Percentiles rank a stretch among this genome's conserved stretches.
phyloP scores from a whole-genome alignment of 768 basidiomycete species.

The Xerocomellus amylosporus region DNA sequence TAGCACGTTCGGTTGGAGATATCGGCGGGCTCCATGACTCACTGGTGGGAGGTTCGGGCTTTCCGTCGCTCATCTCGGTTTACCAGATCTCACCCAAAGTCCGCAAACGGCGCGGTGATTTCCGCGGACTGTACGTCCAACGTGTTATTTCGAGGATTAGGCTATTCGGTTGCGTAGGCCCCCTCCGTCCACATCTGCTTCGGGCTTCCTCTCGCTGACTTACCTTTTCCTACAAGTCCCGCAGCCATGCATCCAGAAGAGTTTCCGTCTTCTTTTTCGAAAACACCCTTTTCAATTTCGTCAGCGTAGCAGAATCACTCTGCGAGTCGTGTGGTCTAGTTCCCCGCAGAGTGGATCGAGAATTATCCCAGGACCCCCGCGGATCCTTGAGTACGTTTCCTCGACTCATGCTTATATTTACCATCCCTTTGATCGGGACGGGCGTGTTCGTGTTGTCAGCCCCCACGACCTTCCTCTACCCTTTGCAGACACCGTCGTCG shows the following conservation, averaged over 20 bases:
- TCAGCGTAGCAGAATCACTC: constrained; percentile 1
- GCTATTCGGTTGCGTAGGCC: constrained; percentile 23
- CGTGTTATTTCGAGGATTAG: constrained; percentile 24
- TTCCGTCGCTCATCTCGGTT: constrained; percentile 11
- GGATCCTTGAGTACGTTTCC: constrained; percentile 25
- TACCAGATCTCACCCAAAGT: constrained; percentile 24
- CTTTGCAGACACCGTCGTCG: constrained; percentile 9
- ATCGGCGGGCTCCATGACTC: not conserved
- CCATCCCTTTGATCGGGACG: constrained; percentile 19
- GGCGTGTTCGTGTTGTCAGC: constrained; percentile 2
- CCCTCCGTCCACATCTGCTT: constrained; percentile 13
- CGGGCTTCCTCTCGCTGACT: constrained; percentile 15
- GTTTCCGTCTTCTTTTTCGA: constrained; percentile 8
- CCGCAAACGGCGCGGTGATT: constrained; percentile 29
- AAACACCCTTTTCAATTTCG: constrained; percentile 9
- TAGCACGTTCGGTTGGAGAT: not conserved
- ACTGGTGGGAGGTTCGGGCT: not conserved
- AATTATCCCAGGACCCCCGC: constrained; percentile 32
- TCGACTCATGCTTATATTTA: constrained; percentile 25
- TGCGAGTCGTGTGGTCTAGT: constrained; percentile 16
- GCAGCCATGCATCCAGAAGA: constrained; percentile 11
- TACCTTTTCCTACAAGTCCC: constrained; percentile 12
- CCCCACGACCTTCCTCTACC: constrained; percentile 9
- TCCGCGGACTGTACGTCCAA: constrained; percentile 29
- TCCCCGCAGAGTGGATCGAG: constrained; percentile 30